Evolutionary conservation across 2,329 filamentous ascomycete species (phyloP).

Genomic region (Lecanicillium sp.): DNA sequence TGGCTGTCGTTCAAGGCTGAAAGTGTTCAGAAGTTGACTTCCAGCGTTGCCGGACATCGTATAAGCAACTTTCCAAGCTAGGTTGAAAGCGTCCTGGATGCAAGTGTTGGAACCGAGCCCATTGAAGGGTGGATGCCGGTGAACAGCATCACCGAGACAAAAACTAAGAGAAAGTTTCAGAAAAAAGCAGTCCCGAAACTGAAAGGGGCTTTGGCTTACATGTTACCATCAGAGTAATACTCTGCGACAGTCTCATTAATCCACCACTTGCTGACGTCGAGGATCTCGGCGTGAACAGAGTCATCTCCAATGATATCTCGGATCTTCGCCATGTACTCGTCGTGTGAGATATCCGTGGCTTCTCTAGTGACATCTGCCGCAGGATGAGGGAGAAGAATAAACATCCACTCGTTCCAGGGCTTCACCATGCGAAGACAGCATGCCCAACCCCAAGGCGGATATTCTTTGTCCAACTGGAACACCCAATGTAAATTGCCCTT

Average conservation of each 20-base stretch:
- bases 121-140: slow-evolving; percentile 50
- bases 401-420: slow-evolving; percentile 57
- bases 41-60: slow-evolving; percentile 31
- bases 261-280: slow-evolving; percentile 49
- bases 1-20: slow-evolving; percentile 38
- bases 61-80: slow-evolving; percentile 48
- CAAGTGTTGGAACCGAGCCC: slow-evolving; percentile 53
- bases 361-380: slow-evolving; percentile 20
- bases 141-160: slow-evolving; percentile 50
- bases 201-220: slow-evolving; percentile 21
- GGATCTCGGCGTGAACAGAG: slow-evolving; percentile 35
- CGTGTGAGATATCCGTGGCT: too few species aligned
- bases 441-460: slow-evolving; percentile 43
- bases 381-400: slow-evolving; percentile 40
- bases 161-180: slow-evolving; percentile 23
- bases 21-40: slow-evolving; percentile 32
- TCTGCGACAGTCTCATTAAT: slow-evolving; percentile 56
- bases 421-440: slow-evolving; percentile 51
- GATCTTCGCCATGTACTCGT: slow-evolving; percentile 28
- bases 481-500: slow-evolving; percentile 55
- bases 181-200: not conserved
- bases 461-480: slow-evolving; percentile 44
- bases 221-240: slow-evolving; percentile 42
- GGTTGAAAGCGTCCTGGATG: slow-evolving; percentile 48
- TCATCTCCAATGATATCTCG: slow-evolving; percentile 48